Base-by-base conservation (phyloP, 768 basidiomycete species). In the Chlorophyllum brunneum region DNA sequence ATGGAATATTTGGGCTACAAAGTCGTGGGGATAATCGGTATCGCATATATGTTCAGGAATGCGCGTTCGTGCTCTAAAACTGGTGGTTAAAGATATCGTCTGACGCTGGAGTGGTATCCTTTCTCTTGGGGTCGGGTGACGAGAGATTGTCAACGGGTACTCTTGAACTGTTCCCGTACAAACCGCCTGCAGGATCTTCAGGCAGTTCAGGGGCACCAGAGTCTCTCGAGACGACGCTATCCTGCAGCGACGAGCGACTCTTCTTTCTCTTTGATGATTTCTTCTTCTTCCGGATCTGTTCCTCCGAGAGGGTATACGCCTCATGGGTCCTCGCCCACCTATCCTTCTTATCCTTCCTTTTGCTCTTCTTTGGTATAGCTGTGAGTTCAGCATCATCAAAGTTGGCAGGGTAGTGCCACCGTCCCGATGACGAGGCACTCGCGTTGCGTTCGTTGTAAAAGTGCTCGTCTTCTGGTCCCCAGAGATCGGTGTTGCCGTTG, bases 381-480 rank as follows among this genome's bases (percentile, higher is more conserved):
- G 66, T 62, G 20, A 70, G 61, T 23, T 71, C 73, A 16, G 70
- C 77, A 57, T 90, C 88, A 42, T 84, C 82, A 60, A 92, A 90
- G 64, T 92, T 90, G 57, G 90, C 85, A 11, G 88, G 88, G 68
- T 93, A 93, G 57, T 78, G 88, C 91, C 91, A 93, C 51, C 89
- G 76, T 15, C 83, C 79, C 23, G 75, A 74, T 2, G 75, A 74
- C 2, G 75, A 71, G 3, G 65, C 63, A 31, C 71, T 67, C 40
- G 70, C 63, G 27, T 72, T 69, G 52, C 72, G 74, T 48, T 72
- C 63, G 48, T 76, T 77, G 59, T 93, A 93, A 63, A 79, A 93
- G 9, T 74, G 72, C 70, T 93, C 91, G 27, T 93, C 91, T 40
- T 85, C 81, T 16, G 80, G 72, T 36, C 71, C 78, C 91, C 91